A percentile compares a stretch with the other conserved stretches of the same genome.
Evolutionary conservation across 2,329 filamentous ascomycete genomes (phyloP).

Genomic region (Xylaria arbuscula): DNA sequence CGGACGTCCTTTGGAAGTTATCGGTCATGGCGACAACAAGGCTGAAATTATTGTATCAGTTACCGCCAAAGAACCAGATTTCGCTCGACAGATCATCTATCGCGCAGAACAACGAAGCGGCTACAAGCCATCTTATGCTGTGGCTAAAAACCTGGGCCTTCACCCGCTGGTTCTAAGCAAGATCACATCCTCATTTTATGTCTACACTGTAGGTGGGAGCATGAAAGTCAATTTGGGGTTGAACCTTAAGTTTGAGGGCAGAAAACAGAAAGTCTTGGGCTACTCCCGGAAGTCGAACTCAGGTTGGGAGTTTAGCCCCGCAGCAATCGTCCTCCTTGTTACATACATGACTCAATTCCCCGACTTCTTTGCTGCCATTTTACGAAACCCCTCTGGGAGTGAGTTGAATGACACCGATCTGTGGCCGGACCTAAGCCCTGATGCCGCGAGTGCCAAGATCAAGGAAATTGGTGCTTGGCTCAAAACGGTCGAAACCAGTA

Average conservation of each 20-base stretch:
- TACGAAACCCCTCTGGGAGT: slow-evolving; percentile 85
- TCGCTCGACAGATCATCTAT: slow-evolving; percentile 78
- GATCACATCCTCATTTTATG: slow-evolving; percentile 92
- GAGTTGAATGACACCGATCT: slow-evolving; percentile 87
- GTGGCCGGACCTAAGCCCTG: slow-evolving; percentile 71
- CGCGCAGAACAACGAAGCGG: slow-evolving; percentile 76
- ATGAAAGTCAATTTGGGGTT: slow-evolving; percentile 89
- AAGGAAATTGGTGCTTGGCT: slow-evolving; percentile 96
- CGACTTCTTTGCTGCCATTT: slow-evolving; percentile 91
- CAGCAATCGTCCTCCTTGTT: slow-evolving; percentile 81
- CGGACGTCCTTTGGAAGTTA: slow-evolving; percentile 87
- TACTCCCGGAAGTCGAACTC: slow-evolving; percentile 88
- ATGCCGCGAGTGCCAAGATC: slow-evolving; percentile 79
- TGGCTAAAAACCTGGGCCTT: slow-evolving; percentile 82
- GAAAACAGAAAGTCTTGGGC: slow-evolving; percentile 93
- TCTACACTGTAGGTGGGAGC: slow-evolving; percentile 76
- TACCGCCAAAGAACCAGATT: slow-evolving; percentile 81
- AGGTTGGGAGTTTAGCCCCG: slow-evolving; percentile 95
- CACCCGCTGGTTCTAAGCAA: slow-evolving; percentile 92
- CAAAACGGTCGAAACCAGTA: slow-evolving; percentile 89
- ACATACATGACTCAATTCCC: slow-evolving; percentile 95
- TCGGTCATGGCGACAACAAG: slow-evolving; percentile 77
- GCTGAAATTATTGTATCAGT: slow-evolving; percentile 82
- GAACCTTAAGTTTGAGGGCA: slow-evolving; percentile 96
- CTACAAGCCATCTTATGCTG: slow-evolving; percentile 89